Evolutionary conservation across 2,329 filamentous ascomycete genomes (phyloP), one percentile per base, ranked within the genome.

Genomic region (Ilyonectria robusta): DNA sequence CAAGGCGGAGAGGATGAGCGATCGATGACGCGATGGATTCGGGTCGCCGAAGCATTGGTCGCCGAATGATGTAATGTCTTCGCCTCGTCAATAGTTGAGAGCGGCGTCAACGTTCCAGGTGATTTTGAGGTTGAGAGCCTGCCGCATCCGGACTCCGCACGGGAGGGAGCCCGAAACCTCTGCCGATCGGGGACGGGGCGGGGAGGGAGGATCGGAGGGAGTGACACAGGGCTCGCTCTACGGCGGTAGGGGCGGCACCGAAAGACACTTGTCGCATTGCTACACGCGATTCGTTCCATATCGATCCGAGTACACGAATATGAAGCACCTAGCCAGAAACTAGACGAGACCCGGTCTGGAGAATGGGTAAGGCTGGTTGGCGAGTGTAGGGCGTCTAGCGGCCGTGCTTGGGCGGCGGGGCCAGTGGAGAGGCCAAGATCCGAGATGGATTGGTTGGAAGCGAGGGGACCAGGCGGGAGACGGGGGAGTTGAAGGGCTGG

Each of bases 141-240:
- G 42, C 31, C 59, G 23, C 35, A 56, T 50, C 51, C 23, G 59
- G 50, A 33, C 37, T 29, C 44, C 53, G 26, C 33, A 33, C 31
- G 29, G 17, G 29, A 1, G 17, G 8, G 15, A 51, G 48, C n/a
- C 29, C 29, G 31, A 35, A 56, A 33, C 53, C 35, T 48, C 58
- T 57, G 57, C 62, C 57, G 62, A 44, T 55, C 57, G 62, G 57
- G 56, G 55, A 50, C 48, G 57, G 62, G 37, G n/a, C 62, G 57
- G 47, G 46, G 57, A 61, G 44, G 62, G 48, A 48, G 33, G 21
- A 44, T 40, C 53, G 35, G 33, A n/a, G 50, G 19, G n/a, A 13
- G 17, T 9, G 29, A 15, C 19, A 42, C 3, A 21, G 35, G 46
- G 23, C 21, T 17, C 11, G 17, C 21, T 11, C 11, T 1, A 29